These are phyloP conservation scores for Cadophora malorum DNA, from an alignment of 2,329 filamentous ascomycete species.

Conservation along the genomic window DNA sequence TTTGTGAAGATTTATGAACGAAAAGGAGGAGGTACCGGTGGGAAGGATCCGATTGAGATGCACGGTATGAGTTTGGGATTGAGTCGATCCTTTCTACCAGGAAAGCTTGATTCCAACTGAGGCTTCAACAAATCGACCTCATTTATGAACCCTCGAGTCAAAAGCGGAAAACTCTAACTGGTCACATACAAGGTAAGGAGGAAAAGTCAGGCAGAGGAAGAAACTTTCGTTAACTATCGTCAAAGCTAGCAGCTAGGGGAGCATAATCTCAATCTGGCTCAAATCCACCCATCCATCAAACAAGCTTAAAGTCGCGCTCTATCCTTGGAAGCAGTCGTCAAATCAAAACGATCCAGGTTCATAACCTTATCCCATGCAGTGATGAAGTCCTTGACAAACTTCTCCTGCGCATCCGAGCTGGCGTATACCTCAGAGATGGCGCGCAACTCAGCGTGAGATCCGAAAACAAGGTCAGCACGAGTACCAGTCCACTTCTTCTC, in stretches of 20 bases:
- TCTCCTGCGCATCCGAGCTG: slow-evolving; percentile 61
- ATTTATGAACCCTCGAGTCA: too few relatives aligned
- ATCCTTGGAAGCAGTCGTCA: slow-evolving; percentile 16
- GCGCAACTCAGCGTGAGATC: slow-evolving; percentile 76
- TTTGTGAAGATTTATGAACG: too few relatives aligned
- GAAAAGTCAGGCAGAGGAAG: background rate
- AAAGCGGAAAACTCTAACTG: too few relatives aligned
- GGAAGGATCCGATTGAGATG: background rate
- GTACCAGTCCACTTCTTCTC: slow-evolving; percentile 72
- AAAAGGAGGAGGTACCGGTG: background rate
- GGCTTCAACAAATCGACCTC: too few relatives aligned
- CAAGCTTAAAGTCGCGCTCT: slow-evolving; percentile 6
- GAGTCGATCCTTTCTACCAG: too few relatives aligned
- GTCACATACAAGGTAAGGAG: background rate
- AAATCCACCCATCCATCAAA: background rate
- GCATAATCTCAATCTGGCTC: background rate
- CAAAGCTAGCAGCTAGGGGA: background rate
- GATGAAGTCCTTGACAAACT: slow-evolving; percentile 76
- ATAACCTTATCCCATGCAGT: slow-evolving; percentile 76
- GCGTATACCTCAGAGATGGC: slow-evolving; percentile 75
- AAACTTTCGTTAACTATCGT: background rate
- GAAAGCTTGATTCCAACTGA: too few relatives aligned
- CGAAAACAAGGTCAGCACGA: slow-evolving; percentile 73
- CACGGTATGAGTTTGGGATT: too few relatives aligned
- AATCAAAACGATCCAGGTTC: slow-evolving; percentile 74